These are phyloP conservation scores for Macrolepiota dolichaula DNA, from an alignment of 768 basidiomycete species.

Conservation along the genomic window DNA sequence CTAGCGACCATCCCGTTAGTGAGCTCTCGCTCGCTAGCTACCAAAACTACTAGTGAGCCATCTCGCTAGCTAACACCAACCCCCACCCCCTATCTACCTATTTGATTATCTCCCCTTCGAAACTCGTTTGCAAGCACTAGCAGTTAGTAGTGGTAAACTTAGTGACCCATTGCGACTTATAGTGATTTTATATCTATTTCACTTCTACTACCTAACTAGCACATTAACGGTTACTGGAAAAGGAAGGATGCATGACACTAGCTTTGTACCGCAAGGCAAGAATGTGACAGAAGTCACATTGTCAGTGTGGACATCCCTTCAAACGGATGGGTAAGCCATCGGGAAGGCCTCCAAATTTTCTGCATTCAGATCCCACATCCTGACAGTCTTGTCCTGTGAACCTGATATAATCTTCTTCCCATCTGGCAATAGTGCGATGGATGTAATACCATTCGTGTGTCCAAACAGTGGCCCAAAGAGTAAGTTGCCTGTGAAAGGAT, in stretches of 20 bases:
- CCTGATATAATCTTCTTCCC: conserved; percentile 17
- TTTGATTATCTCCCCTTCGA: too few species aligned
- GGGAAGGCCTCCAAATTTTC: not conserved
- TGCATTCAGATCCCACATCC: conserved; percentile 17
- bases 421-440: conserved; percentile 20
- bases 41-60: too few species aligned
- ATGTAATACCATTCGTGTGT: conserved; percentile 15
- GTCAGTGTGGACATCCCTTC: conserved; percentile 12
- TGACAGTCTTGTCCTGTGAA: conserved; percentile 16
- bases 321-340: not conserved
- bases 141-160: too few species aligned
- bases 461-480: conserved; percentile 3
- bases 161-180: too few species aligned
- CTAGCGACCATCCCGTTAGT: too few species aligned
- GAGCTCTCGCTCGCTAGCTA: too few species aligned
- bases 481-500: conserved; percentile 13
- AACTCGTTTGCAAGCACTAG: too few species aligned
- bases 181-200: too few species aligned
- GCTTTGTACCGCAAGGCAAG: conserved; percentile 18
- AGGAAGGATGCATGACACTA: conserved; percentile 37
- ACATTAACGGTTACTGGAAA: too few species aligned
- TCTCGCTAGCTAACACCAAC: too few species aligned
- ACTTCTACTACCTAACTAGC: too few species aligned
- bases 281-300: conserved; percentile 19
- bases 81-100: too few species aligned